These are phyloP conservation scores for Scolecobasidium constrictum DNA, from an alignment of 2,329 filamentous ascomycete species.

Conservation along the genomic window DNA sequence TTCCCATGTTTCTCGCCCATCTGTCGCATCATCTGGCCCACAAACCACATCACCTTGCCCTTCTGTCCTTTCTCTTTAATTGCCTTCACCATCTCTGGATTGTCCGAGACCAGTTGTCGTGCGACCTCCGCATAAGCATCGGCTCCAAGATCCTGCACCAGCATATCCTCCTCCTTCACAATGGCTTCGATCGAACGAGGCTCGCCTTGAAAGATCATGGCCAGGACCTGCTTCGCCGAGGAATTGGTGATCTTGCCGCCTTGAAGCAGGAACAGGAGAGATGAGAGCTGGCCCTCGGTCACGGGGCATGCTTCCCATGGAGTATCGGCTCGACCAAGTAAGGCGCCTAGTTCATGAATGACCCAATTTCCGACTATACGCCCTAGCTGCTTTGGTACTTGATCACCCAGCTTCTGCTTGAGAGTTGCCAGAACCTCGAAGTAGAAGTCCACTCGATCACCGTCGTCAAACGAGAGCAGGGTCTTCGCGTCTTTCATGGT, in stretches of 20 bases:
- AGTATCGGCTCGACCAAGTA: conserved; percentile 27
- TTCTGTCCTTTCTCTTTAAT: conserved; percentile 48
- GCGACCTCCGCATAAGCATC: conserved; percentile 47
- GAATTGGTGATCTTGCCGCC: conserved; percentile 37
- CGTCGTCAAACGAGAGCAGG: conserved; percentile 65
- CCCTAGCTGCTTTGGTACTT: conserved; percentile 20
- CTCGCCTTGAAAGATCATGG: conserved; percentile 42
- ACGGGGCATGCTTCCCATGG: conserved; percentile 32
- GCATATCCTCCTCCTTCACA: conserved; percentile 45
- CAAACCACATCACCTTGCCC: conserved; percentile 57
- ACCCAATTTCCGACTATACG: conserved; percentile 50
- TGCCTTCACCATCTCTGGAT: conserved; percentile 46
- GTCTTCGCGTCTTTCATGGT: conserved; percentile 75
- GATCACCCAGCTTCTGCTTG: conserved; percentile 18
- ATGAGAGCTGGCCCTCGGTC: conserved; percentile 27
- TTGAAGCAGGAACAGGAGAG: conserved; percentile 30
- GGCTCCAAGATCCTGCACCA: conserved; percentile 42
- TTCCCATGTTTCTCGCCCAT: conserved; percentile 11
- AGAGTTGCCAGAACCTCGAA: conserved; percentile 50
- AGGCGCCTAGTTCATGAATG: conserved; percentile 40
- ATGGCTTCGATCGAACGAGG: conserved; percentile 38
- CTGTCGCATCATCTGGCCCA: conserved; percentile 55
- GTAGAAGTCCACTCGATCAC: conserved; percentile 73
- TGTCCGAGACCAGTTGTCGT: conserved; percentile 39
- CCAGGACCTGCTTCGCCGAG: conserved; percentile 50